phyloP scores from a whole-genome alignment of 305 asterid genomes.

The Ajuga reptans region DNA sequence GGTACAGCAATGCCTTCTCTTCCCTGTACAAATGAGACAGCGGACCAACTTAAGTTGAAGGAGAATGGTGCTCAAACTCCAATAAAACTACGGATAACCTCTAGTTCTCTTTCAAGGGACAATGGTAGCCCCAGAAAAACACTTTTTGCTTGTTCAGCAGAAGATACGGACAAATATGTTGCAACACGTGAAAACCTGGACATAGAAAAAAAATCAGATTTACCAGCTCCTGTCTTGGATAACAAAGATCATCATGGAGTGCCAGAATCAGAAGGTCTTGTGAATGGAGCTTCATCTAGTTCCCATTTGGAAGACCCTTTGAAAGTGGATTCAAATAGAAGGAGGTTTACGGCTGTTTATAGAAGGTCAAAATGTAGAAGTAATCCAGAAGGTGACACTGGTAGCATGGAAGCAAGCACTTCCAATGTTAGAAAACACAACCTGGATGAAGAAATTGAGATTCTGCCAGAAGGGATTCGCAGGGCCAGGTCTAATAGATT shows the following conservation, averaged over 20 bases:
- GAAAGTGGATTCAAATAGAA: conserved; percentile 47
- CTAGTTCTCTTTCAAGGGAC: conserved; percentile 39
- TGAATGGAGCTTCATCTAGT: conserved; percentile 33
- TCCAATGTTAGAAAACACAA: conserved; percentile 39
- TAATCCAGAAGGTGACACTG: conserved; percentile 37
- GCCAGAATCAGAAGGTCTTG: conserved; percentile 31
- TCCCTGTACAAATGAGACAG: conserved; percentile 32
- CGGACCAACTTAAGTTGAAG: conserved; percentile 25
- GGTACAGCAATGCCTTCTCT: conserved; percentile 30
- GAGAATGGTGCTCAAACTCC: conserved; percentile 41
- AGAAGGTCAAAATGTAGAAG: conserved; percentile 58
- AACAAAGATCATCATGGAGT: conserved; percentile 32
- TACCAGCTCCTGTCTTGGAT: conserved; percentile 27
- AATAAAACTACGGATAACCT: conserved; percentile 58
- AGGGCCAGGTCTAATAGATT: conserved; percentile 60
- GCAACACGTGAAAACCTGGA: conserved; percentile 26
- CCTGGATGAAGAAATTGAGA: conserved; percentile 39
- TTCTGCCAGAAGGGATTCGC: conserved; percentile 50
- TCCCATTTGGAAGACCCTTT: conserved; percentile 39
- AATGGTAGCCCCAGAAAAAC: conserved; percentile 32
- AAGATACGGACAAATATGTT: conserved; percentile 28
- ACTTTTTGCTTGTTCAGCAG: conserved; percentile 31
- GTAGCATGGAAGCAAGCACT: conserved; percentile 57
- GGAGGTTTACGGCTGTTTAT: conserved; percentile 75
- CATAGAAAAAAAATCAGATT: conserved; percentile 25